Conservation (phyloP, 176 grass and related monocot genomes). For the Zoysia pacifica region DNA sequence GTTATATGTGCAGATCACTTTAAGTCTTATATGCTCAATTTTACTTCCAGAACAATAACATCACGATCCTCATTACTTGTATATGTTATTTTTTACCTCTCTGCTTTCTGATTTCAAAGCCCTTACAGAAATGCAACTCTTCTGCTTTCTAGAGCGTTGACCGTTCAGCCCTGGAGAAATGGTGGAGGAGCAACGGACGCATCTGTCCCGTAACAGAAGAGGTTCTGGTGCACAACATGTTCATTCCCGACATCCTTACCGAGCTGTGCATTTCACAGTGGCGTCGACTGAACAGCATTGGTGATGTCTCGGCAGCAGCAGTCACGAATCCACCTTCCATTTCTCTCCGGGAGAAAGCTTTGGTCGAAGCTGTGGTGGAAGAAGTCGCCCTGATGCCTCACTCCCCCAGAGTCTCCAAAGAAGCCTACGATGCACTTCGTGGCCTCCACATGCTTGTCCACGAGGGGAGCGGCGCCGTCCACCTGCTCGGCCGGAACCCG, state of each 20-base stretch:
- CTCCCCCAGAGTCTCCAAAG: slow-evolving; percentile 31
- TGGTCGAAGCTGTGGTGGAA: slow-evolving; percentile 33
- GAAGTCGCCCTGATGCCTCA: slow-evolving; percentile 37
- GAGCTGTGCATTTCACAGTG: slow-evolving; percentile 28
- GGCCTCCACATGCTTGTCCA: slow-evolving; percentile 22
- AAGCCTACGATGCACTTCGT: slow-evolving; percentile 10
- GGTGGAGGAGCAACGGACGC: slow-evolving; percentile 19
- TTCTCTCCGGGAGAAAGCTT: slow-evolving; percentile 5
- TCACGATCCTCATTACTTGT: background rate
- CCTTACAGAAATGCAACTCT: background rate
- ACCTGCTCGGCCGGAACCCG: slow-evolving; percentile 33
- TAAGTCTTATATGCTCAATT: background rate
- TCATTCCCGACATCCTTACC: slow-evolving; percentile 38
- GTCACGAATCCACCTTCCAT: slow-evolving; percentile 12
- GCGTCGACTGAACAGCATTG: slow-evolving; percentile 17
- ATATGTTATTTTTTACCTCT: background rate
- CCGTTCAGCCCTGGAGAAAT: slow-evolving; percentile 47
- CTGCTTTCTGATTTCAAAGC: background rate
- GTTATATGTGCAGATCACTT: background rate
- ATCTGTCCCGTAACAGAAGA: slow-evolving; percentile 50
- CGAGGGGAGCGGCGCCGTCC: slow-evolving; percentile 7
- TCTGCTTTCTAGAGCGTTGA: slow-evolving; percentile 47
- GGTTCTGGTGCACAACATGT: slow-evolving; percentile 30
- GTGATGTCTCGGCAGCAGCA: background rate
- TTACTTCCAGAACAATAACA: background rate